Evolutionary conservation across 495 filamentous ascomycete species (phyloP).

Genomic region (Cetradonia linearis): DNA sequence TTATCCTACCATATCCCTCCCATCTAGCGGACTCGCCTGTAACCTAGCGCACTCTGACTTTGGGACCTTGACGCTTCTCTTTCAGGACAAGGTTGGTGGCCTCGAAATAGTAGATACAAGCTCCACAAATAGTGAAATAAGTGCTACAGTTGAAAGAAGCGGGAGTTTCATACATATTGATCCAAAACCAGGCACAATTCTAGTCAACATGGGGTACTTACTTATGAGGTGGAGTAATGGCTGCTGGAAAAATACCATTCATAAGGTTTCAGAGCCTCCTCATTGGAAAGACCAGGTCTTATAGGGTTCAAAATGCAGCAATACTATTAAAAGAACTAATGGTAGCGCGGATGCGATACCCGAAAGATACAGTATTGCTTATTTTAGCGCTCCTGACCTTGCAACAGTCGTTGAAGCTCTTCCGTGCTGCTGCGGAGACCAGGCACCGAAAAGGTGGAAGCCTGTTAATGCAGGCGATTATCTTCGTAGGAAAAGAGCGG

Average conservation of each 20-base stretch:
- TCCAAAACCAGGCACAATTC: background rate
- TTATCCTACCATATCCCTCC: background rate
- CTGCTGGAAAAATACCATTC: constrained; percentile 8
- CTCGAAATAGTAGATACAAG: constrained; percentile 38
- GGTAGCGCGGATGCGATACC: background rate
- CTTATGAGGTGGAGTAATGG: constrained; percentile 13
- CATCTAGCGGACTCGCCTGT: background rate
- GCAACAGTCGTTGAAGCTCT: constrained; percentile 40
- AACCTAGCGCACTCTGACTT: constrained; percentile 35
- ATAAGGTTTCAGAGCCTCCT: constrained; percentile 6
- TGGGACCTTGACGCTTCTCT: constrained; percentile 42
- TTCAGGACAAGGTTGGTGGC: constrained; percentile 43
- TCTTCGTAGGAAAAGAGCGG: constrained; percentile 7
- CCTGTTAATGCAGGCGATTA: constrained; percentile 7
- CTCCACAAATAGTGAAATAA: constrained; percentile 5
- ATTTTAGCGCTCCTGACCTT: constrained; percentile 40
- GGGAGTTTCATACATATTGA: background rate
- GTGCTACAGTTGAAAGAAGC: background rate
- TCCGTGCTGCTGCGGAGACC: constrained; percentile 32
- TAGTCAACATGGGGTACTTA: constrained; percentile 9
- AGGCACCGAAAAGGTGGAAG: constrained; percentile 28
- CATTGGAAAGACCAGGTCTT: background rate
- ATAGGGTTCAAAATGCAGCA: no score
- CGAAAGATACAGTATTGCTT: constrained; percentile 42
- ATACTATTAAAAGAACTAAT: no score